Evolutionary conservation across 768 basidiomycete species (phyloP).

Genomic region (Boletus barrowsii): DNA sequence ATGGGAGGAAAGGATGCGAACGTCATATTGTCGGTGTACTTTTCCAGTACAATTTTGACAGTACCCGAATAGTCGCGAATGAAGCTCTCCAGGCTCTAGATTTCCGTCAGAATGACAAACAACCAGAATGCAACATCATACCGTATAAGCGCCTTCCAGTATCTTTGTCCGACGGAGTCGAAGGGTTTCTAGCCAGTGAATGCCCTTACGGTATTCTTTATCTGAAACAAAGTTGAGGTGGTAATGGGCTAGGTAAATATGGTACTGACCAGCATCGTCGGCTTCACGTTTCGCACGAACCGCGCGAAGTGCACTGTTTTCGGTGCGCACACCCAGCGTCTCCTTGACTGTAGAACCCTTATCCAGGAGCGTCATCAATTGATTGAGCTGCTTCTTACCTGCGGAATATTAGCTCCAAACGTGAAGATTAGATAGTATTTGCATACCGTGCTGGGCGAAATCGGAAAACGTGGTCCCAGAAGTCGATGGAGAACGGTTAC

Average conservation of each 20-base stretch:
- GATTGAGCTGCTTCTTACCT: slow-evolving; percentile 87
- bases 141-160: slow-evolving; percentile 77
- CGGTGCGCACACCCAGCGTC: slow-evolving; percentile 49
- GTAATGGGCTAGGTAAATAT: not conserved
- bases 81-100: slow-evolving; percentile 78
- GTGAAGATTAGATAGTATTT: not conserved
- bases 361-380: slow-evolving; percentile 82
- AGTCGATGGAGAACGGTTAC: slow-evolving; percentile 79
- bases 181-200: slow-evolving; percentile 92
- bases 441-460: slow-evolving; percentile 73
- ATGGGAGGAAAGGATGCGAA: slow-evolving; percentile 9
- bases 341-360: slow-evolving; percentile 69
- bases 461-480: slow-evolving; percentile 81
- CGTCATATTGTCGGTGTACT: slow-evolving; percentile 81
- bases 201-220: slow-evolving; percentile 84
- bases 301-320: slow-evolving; percentile 66
- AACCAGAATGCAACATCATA: slow-evolving; percentile 28
- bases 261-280: slow-evolving; percentile 76
- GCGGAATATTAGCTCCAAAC: slow-evolving; percentile 1
- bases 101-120: slow-evolving; percentile 9
- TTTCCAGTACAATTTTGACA: slow-evolving; percentile 61
- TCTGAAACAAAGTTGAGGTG: slow-evolving; percentile 43
- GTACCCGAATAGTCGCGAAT: slow-evolving; percentile 65
- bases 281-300: slow-evolving; percentile 86
- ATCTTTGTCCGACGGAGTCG: slow-evolving; percentile 79